Evolutionary conservation across 2,329 filamentous ascomycete genomes (phyloP), one percentile per base, ranked within the genome.

Genomic region (Neocucurbitaria cava): DNA sequence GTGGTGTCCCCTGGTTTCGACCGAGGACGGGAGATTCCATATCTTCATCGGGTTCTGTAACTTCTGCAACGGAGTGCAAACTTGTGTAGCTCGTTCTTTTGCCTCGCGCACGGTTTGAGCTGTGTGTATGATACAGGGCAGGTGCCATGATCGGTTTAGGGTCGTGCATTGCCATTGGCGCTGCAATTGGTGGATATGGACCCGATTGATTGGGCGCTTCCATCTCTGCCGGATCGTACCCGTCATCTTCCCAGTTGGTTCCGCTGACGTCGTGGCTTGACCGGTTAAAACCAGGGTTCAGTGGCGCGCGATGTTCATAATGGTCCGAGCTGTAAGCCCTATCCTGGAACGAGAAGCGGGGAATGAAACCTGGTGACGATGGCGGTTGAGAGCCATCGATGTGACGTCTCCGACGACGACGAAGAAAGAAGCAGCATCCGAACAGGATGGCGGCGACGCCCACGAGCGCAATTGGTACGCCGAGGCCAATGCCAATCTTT

Each of bases 401-500:
- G 15, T 50, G 55, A 10, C 61, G 62, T 42, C 62, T 64, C 20
- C 56, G 54, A 20, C 63, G 66, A 15, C 69, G 67, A 7, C 71
- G 69, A n/a, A 58, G 50, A 5, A 72, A 48, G 36, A 66, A 54
- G 54, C 68, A 73, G 46, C 65, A 71, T 36, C 47, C 66, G 7
- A 75, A 49, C 0, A 64, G 17, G 2, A 71, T 20, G 23, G 65
- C 66, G 0, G 64, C 63, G 20, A 88, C 82, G 39, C 83, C 84
- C 2, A 87, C 71, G 2, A 87, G 79, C 1, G 83, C 85, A 17
- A 88, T 75, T 2, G 86, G 86, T 2, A 88, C 59, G 8, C 73
- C 74, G 13, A 76, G 46, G 15, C 73, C 73, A 3, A 76, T 61
- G 6, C 69, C 71, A 24, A 75, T 66, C 52, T 76, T 76, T 31